Evolutionary conservation across 345 rosid genomes (phyloP).

Genomic region (Aurinia saxatilis): DNA sequence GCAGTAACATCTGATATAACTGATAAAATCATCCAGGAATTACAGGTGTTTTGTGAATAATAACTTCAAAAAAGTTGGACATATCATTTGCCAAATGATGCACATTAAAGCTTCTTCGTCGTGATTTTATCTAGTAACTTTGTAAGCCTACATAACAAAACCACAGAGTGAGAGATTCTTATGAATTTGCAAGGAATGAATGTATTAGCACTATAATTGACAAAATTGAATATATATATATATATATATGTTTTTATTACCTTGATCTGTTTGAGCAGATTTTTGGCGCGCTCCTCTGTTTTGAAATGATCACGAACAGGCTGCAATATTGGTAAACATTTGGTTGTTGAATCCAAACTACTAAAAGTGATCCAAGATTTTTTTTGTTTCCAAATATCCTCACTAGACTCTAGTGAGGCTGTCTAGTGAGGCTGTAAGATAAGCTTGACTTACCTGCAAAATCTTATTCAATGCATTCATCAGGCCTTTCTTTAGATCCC

Average conservation of each 20-base stretch:
- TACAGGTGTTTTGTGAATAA: background rate
- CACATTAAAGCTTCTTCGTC: background rate
- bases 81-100: background rate
- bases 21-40: background rate
- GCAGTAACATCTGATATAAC: background rate
- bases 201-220: background rate
- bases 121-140: constrained; percentile 40
- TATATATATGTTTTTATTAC: constrained; percentile 22
- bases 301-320: constrained; percentile 83
- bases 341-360: background rate
- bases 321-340: constrained; percentile 28
- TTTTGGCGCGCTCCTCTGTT: constrained; percentile 50
- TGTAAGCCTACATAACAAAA: constrained; percentile 41
- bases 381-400: background rate
- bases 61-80: background rate
- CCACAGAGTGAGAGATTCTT: background rate
- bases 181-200: background rate
- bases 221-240: background rate
- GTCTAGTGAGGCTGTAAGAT: background rate
- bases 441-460: constrained; percentile 47
- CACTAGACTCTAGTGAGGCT: background rate
- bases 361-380: background rate
- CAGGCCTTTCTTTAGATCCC: constrained; percentile 68
- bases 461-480: constrained; percentile 58
- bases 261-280: constrained; percentile 66